Evolutionary conservation across 2,329 filamentous ascomycete species (phyloP), one percentile per base, ranked within the genome.

Genomic region (Trichophyton schoenleinii): DNA sequence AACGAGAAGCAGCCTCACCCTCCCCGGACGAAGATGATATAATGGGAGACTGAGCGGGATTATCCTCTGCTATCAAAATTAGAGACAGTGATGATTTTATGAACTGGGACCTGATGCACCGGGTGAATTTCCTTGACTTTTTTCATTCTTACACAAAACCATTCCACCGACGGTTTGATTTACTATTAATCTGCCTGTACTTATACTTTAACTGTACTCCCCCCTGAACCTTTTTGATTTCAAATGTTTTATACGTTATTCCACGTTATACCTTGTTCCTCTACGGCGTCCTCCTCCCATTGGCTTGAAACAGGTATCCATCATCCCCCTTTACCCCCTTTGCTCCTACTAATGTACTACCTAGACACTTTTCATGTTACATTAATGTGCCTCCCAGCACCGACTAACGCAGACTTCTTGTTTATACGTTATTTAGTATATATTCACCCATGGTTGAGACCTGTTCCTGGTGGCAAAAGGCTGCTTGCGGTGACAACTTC

Each of bases 31-130:
- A 38, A 3, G 34, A 75, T 65, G 74, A 75, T 66, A 70, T 76
- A 55, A 77, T 77, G 73, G 73, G 74, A 48, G 74, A 76, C 65
- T 77, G 66, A 68, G 64, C 62, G 57, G 46, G 18, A 22, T 28
- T n/a, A n/a, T 18, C 41, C 41, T 11, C n/a, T 22, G 34, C 9
- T 31, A 42, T 41, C 55, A 20, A 57, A 41, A 58, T 11, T 58
- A 42, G 31, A 42, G 38, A 18, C 36, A 13, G 20, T 58, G 55
- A 58, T 41, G 55, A 58, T 25, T 58, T 62, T 63, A 53, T 25
- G 49, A 53, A 13, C 49, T 53, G 28, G 49, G 49, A 6, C 7
- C 31, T 18, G 15, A 53, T 53, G 22, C 11, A 31, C 49, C 13
- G 49, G 49, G 13, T 18, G 7, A 53, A 31, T 53, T 34, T 44